Conservation (phyloP, 2,329 filamentous ascomycete species). For the Trichophyton verrucosum region DNA sequence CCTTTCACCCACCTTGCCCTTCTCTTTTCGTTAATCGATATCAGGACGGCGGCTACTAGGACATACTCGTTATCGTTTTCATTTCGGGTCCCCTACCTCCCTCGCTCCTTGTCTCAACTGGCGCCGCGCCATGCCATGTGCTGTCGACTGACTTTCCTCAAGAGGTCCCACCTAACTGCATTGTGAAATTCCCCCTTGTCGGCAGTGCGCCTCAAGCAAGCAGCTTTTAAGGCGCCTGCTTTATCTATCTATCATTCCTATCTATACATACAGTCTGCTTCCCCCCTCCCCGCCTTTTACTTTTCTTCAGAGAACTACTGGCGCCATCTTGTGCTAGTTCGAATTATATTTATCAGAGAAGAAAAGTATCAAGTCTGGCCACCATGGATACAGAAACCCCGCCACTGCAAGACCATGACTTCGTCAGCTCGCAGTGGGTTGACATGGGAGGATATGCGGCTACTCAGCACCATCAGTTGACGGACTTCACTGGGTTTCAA, state of each 20-base stretch:
- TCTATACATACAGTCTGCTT: too few relatives aligned
- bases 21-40: neutral
- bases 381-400: conserved; percentile 35
- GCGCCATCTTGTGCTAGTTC: neutral
- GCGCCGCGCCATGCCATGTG: conserved; percentile 1
- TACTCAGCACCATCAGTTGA: conserved; percentile 56
- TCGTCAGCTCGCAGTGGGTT: conserved; percentile 34
- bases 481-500: conserved; percentile 53
- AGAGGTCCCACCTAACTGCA: conserved; percentile 4
- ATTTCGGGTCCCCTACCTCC: neutral
- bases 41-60: neutral
- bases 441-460: conserved; percentile 36
- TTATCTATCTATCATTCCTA: neutral
- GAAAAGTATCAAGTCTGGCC: neutral
- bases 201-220: neutral
- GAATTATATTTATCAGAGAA: neutral
- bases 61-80: neutral
- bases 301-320: neutral
- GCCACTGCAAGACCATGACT: conserved; percentile 33
- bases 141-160: neutral
- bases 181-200: conserved; percentile 1
- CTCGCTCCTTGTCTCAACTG: neutral
- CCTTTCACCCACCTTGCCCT: neutral
- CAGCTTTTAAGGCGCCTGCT: neutral
- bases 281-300: conserved; percentile 1